Percentiles rank a stretch among this genome's conserved stretches.
These are phyloP conservation scores for Helianthus tuberosus DNA, from an alignment of 129 eudicot genomes.

Conservation along the genomic window DNA sequence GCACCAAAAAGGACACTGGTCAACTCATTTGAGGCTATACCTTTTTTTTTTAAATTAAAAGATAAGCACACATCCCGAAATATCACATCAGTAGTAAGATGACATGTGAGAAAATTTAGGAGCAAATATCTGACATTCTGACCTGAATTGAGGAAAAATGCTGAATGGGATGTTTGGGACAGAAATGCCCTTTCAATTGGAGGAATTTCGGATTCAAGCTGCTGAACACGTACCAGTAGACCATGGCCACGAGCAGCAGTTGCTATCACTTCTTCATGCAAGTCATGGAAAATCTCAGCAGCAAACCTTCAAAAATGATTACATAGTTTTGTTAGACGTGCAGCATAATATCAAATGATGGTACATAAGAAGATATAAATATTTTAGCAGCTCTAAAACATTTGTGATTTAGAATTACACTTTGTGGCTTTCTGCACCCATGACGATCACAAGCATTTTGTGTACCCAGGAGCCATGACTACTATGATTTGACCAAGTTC, in stretches of 20 bases:
- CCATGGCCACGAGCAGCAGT: constrained; percentile 94
- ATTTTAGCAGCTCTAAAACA: background rate
- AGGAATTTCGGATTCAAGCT: constrained; percentile 83
- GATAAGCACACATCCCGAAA: constrained; percentile 7
- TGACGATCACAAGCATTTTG: background rate
- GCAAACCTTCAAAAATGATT: constrained; percentile 71
- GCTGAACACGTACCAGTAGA: constrained; percentile 70
- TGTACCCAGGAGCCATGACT: background rate
- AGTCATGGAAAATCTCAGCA: constrained; percentile 90
- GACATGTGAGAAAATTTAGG: constrained; percentile 1
- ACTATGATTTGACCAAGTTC: constrained; percentile 1
- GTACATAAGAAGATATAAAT: constrained; percentile 1
- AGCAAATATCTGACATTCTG: constrained; percentile 42
- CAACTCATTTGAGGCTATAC: constrained; percentile 9
- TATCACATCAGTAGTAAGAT: constrained; percentile 14
- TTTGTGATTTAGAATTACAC: background rate
- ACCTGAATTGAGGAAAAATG: constrained; percentile 69
- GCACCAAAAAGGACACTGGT: background rate
- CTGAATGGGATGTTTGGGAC: constrained; percentile 75
- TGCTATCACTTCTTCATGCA: constrained; percentile 89
- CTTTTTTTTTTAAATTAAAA: background rate
- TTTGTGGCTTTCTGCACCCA: background rate
- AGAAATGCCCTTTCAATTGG: constrained; percentile 74
- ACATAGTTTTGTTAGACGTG: constrained; percentile 26
- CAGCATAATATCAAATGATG: constrained; percentile 20